Evolutionary conservation across 345 rosid species (phyloP), one percentile per base, ranked within the genome.

Genomic region (Conringia planisiliqua): DNA sequence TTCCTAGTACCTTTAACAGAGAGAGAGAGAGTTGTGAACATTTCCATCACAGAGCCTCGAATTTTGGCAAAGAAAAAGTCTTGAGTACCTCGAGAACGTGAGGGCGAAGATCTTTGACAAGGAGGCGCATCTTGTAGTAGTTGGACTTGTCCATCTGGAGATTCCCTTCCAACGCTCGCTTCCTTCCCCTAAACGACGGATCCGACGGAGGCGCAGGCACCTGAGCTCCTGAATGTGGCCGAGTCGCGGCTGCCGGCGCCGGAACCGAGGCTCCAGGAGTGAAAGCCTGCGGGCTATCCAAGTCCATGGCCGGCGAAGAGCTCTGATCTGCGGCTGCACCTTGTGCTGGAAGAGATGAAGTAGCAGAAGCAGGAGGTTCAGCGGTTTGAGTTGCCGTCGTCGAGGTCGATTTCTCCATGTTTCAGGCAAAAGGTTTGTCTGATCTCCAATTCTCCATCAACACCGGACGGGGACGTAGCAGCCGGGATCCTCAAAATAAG

Each of bases 91-190:
- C 86, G 65, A 86, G 62, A 66, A 88, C 63, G 50, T 81, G 83
- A 66, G 93, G 93, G 32, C 89, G 93, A 62, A 88, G 82, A 62
- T 86, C 90, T 40, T 72, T 82, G 60, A 88, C 72, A 63, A 86
- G 43, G 59, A 78, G 76, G 24, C 90, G 90, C 84, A 88, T 81
- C 83, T 86, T 88, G 85, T 71, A 82, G 86, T 84, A 85, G 62
- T 74, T 64, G 65, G 85, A 82, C 33, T 88, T 83, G 51, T 80
- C 86, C 39, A 82, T 29, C 62, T 72, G 79, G 38, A 35, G 72
- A 66, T 69, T 71, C 58, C 54, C 75, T 42, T 89, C 97, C 51
- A 79, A 83, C 3, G 85, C 63, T 56, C 89, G 83, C 77, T 90
- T 93, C 82, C 80, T 82, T 71, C 74, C 82, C 44, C 54, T 62